Evolutionary conservation across 2,329 filamentous ascomycete species (phyloP).

Genomic region (Capronia americana): DNA sequence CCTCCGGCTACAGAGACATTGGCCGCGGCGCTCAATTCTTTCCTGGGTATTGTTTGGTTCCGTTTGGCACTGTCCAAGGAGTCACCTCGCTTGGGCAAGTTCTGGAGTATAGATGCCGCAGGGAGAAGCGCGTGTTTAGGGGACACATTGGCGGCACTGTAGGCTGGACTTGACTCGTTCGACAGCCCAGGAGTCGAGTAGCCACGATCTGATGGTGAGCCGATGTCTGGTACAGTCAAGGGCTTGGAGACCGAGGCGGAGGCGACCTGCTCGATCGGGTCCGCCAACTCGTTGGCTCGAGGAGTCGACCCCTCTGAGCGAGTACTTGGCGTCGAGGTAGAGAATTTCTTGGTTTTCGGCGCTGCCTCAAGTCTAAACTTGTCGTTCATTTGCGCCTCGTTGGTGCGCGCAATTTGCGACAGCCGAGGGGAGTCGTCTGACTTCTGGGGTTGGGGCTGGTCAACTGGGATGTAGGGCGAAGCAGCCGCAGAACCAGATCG

Average conservation of each 20-base stretch:
- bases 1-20: constrained; percentile 47
- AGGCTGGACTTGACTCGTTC: constrained; percentile 64
- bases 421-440: constrained; percentile 30
- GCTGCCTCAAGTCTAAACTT: constrained; percentile 83
- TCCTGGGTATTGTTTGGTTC: constrained; percentile 61
- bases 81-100: constrained; percentile 64
- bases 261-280: constrained; percentile 29
- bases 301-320: constrained; percentile 39
- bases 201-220: constrained; percentile 40
- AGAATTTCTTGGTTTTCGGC: constrained; percentile 65
- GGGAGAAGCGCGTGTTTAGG: constrained; percentile 45
- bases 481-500: constrained; percentile 37
- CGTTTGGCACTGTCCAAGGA: constrained; percentile 57
- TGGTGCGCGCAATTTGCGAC: constrained; percentile 28
- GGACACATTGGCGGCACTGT: constrained; percentile 57
- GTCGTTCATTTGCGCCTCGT: constrained; percentile 49
- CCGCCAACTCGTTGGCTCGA: constrained; percentile 23
- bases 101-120: constrained; percentile 42
- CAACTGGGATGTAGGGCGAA: constrained; percentile 29
- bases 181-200: constrained; percentile 59
- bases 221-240: constrained; percentile 43
- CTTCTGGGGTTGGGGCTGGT: constrained; percentile 24
- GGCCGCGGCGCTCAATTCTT: constrained; percentile 59
- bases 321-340: constrained; percentile 49
- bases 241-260: constrained; percentile 23